Percentiles rank a stretch among this genome's conserved stretches.
These are phyloP conservation scores for Rhodofomes roseus DNA, from an alignment of 1,284 basidiomycete species.

Conservation along the genomic window DNA sequence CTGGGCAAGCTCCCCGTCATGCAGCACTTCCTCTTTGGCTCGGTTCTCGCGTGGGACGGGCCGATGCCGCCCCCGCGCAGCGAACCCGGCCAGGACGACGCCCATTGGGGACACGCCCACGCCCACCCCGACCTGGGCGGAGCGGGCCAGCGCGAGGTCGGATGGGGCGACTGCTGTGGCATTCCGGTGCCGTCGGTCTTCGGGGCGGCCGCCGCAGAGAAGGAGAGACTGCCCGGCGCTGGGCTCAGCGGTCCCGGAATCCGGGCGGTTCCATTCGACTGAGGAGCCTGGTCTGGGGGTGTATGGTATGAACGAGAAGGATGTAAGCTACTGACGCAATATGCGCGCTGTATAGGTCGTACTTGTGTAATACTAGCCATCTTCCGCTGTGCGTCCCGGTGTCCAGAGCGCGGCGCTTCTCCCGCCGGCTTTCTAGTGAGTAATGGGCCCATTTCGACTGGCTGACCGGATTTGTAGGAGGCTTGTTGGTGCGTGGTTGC, in stretches of 20 bases:
- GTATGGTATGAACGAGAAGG: neutral
- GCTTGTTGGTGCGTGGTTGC: neutral
- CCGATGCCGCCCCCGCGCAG: constrained; percentile 41
- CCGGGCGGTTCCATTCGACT: constrained; percentile 84
- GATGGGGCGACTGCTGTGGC: constrained; percentile 95
- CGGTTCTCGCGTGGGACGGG: constrained; percentile 72
- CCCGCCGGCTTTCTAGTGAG: neutral
- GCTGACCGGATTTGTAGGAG: neutral
- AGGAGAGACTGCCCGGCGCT: constrained; percentile 33
- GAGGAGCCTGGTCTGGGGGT: neutral
- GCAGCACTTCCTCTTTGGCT: constrained; percentile 96
- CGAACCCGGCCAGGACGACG: constrained; percentile 40
- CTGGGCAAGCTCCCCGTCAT: constrained; percentile 94
- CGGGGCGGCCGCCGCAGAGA: constrained; percentile 60
- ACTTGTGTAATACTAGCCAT: neutral
- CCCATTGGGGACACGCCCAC: constrained; percentile 57
- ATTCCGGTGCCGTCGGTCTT: constrained; percentile 86
- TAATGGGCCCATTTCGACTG: neutral
- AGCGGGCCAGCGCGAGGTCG: constrained; percentile 45
- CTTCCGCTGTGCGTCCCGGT: neutral
- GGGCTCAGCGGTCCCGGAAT: constrained; percentile 58
- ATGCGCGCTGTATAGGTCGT: neutral
- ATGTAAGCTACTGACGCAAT: neutral
- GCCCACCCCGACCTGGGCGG: constrained; percentile 44
- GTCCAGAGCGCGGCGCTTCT: neutral